Base-by-base conservation (phyloP, 495 filamentous ascomycete species). In the Pseudoneurospora amorphoporcata region DNA sequence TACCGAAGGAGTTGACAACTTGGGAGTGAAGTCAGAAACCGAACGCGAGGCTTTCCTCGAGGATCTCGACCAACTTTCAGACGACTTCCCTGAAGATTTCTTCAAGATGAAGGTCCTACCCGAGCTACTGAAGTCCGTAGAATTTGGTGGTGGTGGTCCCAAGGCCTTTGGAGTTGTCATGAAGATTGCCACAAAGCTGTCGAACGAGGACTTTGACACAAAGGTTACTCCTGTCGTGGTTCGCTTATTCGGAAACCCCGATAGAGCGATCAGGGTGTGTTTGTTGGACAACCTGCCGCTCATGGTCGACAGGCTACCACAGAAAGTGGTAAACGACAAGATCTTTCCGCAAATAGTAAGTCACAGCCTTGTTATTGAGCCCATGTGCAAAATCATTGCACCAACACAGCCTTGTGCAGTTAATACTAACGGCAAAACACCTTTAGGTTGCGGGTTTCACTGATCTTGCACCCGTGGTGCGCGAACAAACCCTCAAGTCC, bases 21-120 rank as follows among this genome's bases (percentile, higher is more conserved):
- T 99, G 68, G 94, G 94, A 12, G 84, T 98, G 39, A 98, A 97
- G 81, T 88, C 84, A 70, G 93, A 96, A 74, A 84, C 83, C 16
- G 95, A 98, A 79, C 87, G 92, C 72, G 92, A 98, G 71, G 89
- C 90, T 40, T 97, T 99, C 73, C 84, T 99, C 6, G 90, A 90
- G 92, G 91, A 96, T 79, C 87, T 99, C 5, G 93, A 97, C 75
- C 86, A 91, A 68, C 87, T 96, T 6, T 90, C 92, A 1, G 93
- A 97, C 73, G 94, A 98, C 79, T 97, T 98, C 74, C 95, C 95
- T 0, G 95, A 98, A 76, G 94, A 97, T 71, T 99, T 95, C 79
- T 95, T 98, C 84, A 97, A 94, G 79, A 92, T 95, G 88, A 99
- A 98, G 76, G 88, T 98, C 12, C 86, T 99, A 17, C 95, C 95